Percentiles rank a stretch among this genome's conserved stretches.
Conservation (phyloP, 2,329 filamentous ascomycete genomes). For the Pseudogymnoascus sp. region DNA sequence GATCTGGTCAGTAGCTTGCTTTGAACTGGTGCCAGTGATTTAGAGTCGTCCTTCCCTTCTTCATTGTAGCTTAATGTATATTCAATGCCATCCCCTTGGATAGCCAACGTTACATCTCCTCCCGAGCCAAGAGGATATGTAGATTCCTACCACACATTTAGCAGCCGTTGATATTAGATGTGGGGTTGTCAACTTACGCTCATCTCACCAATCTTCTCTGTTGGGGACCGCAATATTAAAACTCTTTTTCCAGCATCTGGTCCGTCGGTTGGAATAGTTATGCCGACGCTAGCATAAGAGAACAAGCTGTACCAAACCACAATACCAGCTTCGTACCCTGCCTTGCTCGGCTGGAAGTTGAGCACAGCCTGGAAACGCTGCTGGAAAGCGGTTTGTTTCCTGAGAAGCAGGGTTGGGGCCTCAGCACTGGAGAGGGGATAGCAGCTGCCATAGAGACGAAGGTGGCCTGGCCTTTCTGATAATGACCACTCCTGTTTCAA, state of each 20-base stretch:
- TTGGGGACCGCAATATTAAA: background rate
- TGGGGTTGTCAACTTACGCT: background rate
- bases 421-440: constrained; percentile 45
- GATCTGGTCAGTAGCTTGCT: constrained; percentile 13
- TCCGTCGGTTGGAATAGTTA: constrained; percentile 18
- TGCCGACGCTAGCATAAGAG: constrained; percentile 37
- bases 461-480: constrained; percentile 34
- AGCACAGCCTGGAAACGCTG: constrained; percentile 39
- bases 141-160: background rate
- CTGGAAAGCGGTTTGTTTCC: constrained; percentile 43
- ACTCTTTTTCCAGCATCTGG: background rate
- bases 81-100: constrained; percentile 7
- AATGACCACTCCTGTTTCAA: constrained; percentile 41
- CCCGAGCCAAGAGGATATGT: background rate
- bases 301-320: constrained; percentile 49
- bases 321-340: constrained; percentile 44
- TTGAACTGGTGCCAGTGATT: background rate
- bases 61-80: background rate
- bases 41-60: background rate
- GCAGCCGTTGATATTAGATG: background rate
- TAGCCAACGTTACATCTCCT: background rate
- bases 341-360: constrained; percentile 37
- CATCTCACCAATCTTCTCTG: background rate
- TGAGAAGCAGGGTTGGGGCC: constrained; percentile 44
- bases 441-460: constrained; percentile 45